Percentiles rank a stretch among this genome's conserved stretches.
Conservation (phyloP, 495 filamentous ascomycete species). For the Xylaria bambusicola region DNA sequence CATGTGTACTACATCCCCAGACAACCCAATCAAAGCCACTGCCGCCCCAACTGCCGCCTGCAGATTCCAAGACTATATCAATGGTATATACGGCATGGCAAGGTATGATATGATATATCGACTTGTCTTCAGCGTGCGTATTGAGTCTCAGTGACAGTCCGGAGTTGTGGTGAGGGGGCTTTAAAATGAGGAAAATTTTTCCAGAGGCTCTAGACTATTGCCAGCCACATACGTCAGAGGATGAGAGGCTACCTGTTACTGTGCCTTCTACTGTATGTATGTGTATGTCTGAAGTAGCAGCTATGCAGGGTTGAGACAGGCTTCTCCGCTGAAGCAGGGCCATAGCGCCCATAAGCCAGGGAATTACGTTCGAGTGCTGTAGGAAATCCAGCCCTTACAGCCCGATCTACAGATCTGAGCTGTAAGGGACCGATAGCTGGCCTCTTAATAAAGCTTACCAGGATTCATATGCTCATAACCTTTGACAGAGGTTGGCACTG, state of each 20-base stretch:
- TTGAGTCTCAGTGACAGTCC: background rate
- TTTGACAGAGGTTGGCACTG: conserved; percentile 10
- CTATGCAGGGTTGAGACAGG: background rate
- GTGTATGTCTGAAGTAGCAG: background rate
- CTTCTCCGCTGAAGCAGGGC: background rate
- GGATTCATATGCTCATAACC: background rate
- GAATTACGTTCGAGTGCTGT: too few relatives aligned
- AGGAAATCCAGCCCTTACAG: too few relatives aligned
- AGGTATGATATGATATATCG: conserved; percentile 11
- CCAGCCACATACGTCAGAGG: conserved; percentile 2
- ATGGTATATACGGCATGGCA: too few relatives aligned
- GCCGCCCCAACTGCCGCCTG: background rate
- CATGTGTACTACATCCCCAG: background rate
- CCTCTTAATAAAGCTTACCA: background rate
- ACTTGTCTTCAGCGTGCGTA: background rate
- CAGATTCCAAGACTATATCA: background rate
- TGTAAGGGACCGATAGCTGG: too few relatives aligned
- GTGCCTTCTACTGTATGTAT: background rate
- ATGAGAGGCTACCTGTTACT: background rate
- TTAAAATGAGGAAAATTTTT: conserved; percentile 3
- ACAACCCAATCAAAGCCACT: background rate
- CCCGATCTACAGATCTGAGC: background rate
- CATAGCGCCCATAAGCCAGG: background rate
- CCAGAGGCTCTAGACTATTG: background rate
- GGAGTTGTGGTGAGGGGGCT: conserved; percentile 4